phyloP scores from a whole-genome alignment of 1,139 yeast species.

The Eremothecium sinecaudum region DNA sequence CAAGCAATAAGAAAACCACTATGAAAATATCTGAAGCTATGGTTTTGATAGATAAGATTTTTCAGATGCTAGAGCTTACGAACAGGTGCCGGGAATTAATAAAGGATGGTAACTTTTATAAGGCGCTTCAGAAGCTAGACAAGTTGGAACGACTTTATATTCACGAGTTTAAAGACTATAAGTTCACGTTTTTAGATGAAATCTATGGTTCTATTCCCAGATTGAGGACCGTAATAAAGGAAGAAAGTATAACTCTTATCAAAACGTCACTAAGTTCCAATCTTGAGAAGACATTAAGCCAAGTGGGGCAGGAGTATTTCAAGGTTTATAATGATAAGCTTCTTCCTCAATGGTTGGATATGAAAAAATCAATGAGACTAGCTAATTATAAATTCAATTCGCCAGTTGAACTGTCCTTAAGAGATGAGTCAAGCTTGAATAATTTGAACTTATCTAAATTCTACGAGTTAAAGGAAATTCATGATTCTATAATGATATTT shows the following conservation, averaged over 20 bases:
- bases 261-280: slow-evolving; percentile 57
- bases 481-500: slow-evolving; percentile 77
- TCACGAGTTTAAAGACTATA: slow-evolving; percentile 59
- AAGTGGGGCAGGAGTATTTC: slow-evolving; percentile 53
- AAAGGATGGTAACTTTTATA: slow-evolving; percentile 56
- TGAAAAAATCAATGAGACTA: slow-evolving; percentile 36
- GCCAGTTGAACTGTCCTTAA: slow-evolving; percentile 67
- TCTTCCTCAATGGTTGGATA: slow-evolving; percentile 30
- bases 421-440: slow-evolving; percentile 35
- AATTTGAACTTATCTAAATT: slow-evolving; percentile 25
- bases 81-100: slow-evolving; percentile 80
- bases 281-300: slow-evolving; percentile 50
- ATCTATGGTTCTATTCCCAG: slow-evolving; percentile 71
- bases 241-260: slow-evolving; percentile 66
- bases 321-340: slow-evolving; percentile 43
- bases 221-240: slow-evolving; percentile 63
- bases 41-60: slow-evolving; percentile 53
- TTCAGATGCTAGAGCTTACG: slow-evolving; percentile 77
- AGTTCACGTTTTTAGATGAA: slow-evolving; percentile 52
- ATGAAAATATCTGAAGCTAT: slow-evolving; percentile 56
- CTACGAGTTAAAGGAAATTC: slow-evolving; percentile 55
- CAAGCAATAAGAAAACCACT: slow-evolving; percentile 49
- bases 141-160: slow-evolving; percentile 61
- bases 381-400: slow-evolving; percentile 66
- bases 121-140: slow-evolving; percentile 76